Base-by-base conservation (phyloP, 225 moss, liverwort and hornwort genomes). In the Rhytidiadelphus loreus region DNA sequence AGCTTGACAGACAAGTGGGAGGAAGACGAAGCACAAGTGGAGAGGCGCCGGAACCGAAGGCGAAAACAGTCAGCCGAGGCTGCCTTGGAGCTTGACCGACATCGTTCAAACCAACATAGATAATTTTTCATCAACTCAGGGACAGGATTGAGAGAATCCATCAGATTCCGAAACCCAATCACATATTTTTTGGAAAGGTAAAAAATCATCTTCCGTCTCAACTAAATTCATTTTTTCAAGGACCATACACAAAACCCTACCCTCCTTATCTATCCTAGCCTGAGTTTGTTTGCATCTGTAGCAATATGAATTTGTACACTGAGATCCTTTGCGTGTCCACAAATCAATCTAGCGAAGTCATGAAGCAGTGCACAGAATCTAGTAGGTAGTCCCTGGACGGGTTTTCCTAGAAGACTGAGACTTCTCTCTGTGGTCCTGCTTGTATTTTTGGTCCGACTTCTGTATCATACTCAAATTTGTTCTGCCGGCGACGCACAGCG, bases 51-150 rank as follows among this genome's bases (percentile, higher is more conserved):
- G 63, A 94, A 94, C 61, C 91, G 96, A 80, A 93, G 95, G 84
- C 91, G 96, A 86, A 96, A 95, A 75, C 96, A 95, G 79, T 95
- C 95, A 13, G 94, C 95, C 63, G 95, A 97, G 80, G 96, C 96
- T 68, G 83, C 95, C 60, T 58, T 94, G 75, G 95, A 95, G 83
- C 93, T 94, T 16, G 90, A 94, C 64, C 89, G 94, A 46, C 95
- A 96, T 80, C 92, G 94, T 86, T 90, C 90, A 24, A 95, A 95
- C 81, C 86, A 90, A 12, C 90, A 93, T 46, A 92, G 93, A 75
- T 93, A 94, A 81, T 72, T 28, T 69, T 77, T 82, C 63, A 83
- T 93, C 87, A 35, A 81, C 77, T 59, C 81, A 39, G 77, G 13
- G 13, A 12, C 57, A 82, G 83, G 91, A 91, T 79, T 86, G 90